Evolutionary conservation across 208 protist species (phyloP).

Genomic region (Leishmania braziliensis): DNA sequence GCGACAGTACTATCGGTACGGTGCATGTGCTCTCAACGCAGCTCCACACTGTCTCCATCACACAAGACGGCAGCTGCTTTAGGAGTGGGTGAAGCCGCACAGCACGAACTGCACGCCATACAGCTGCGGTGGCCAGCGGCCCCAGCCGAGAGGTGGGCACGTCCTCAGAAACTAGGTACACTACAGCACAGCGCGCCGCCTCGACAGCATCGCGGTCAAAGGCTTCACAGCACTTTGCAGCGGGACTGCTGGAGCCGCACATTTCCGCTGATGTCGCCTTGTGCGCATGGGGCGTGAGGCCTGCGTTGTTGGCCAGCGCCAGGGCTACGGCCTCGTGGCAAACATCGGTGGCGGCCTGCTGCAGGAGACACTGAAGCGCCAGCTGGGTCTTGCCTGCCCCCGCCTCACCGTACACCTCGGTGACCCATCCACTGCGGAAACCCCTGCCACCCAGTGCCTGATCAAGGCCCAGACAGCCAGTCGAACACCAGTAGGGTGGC

Average conservation of each 20-base stretch:
- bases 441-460: conserved; percentile 43
- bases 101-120: conserved; percentile 12
- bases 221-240: neutral
- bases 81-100: conserved; percentile 29
- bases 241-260: neutral
- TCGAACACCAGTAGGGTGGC: conserved; percentile 33
- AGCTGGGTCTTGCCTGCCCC: conserved; percentile 85
- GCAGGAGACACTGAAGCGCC: conserved; percentile 59
- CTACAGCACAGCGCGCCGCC: conserved; percentile 22
- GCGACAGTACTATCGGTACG: conserved; percentile 34
- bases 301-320: conserved; percentile 9
- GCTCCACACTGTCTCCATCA: conserved; percentile 15
- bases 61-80: conserved; percentile 19
- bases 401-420: conserved; percentile 73
- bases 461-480: conserved; percentile 40
- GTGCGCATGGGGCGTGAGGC: neutral
- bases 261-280: neutral
- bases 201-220: neutral
- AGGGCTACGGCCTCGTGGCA: conserved; percentile 17
- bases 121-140: conserved; percentile 35
- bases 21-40: conserved; percentile 35
- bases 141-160: conserved; percentile 43
- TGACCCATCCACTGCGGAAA: conserved; percentile 59
- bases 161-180: conserved; percentile 71
- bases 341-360: conserved; percentile 41